A percentile compares a stretch with the other conserved stretches of the same genome.
These are phyloP conservation scores for Plasmodium adleri DNA, from an alignment of 169 alveolate genomes.

Conservation along the genomic window DNA sequence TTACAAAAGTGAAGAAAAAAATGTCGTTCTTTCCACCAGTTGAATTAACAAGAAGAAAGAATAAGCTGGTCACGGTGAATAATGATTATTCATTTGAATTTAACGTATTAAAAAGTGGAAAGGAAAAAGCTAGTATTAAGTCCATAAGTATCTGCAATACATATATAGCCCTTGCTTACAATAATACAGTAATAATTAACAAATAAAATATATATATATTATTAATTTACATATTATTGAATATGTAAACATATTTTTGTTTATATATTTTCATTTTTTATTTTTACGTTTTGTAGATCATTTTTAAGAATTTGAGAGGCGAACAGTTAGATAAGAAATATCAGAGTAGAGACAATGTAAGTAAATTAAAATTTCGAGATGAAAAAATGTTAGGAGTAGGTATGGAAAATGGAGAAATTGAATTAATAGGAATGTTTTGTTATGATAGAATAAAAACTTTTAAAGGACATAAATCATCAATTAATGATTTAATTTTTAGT, in stretches of 20 bases:
- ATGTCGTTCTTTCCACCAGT: constrained; percentile 42
- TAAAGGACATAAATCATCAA: constrained; percentile 65
- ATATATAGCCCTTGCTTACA: constrained; percentile 53
- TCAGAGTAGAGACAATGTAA: constrained; percentile 47
- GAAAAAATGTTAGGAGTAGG: constrained; percentile 58
- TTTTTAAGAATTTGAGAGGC: constrained; percentile 28
- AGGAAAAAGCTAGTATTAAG: constrained; percentile 23
- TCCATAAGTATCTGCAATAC: constrained; percentile 54
- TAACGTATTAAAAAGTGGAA: constrained; percentile 25
- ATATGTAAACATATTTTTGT: neutral
- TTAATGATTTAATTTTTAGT: constrained; percentile 55
- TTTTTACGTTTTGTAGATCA: constrained; percentile 7
- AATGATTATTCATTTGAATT: constrained; percentile 38
- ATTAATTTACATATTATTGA: neutral
- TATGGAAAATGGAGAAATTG: constrained; percentile 66
- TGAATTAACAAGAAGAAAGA: constrained; percentile 26
- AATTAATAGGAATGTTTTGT: constrained; percentile 36
- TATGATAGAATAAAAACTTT: constrained; percentile 60
- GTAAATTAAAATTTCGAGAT: constrained; percentile 64
- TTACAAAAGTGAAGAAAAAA: constrained; percentile 7
- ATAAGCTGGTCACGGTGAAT: neutral
- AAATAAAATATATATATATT: neutral
- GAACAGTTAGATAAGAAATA: constrained; percentile 35
- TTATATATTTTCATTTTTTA: neutral
- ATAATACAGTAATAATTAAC: constrained; percentile 24